Conservation (phyloP, 2,329 filamentous ascomycete genomes). For the Zasmidium citrigriseum region DNA sequence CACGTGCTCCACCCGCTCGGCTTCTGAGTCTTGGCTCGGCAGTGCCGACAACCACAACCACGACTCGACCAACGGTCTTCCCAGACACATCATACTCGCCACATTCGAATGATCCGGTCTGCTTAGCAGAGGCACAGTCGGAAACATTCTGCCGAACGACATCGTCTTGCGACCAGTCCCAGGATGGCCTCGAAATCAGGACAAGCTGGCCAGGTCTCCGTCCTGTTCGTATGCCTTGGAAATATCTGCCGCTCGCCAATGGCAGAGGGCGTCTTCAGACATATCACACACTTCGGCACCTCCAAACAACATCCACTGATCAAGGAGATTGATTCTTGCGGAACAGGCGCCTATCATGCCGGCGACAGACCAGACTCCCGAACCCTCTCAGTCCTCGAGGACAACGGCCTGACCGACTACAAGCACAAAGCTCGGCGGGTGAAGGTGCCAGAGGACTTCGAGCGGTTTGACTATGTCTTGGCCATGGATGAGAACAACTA, state of each 20-base stretch:
- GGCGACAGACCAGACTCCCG: constrained; percentile 76
- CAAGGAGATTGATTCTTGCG: constrained; percentile 77
- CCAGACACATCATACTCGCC: too few species aligned
- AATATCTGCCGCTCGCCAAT: constrained; percentile 95
- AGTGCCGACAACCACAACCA: too few species aligned
- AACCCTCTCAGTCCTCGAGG: constrained; percentile 75
- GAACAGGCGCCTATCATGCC: constrained; percentile 84
- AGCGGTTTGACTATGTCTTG: constrained; percentile 87
- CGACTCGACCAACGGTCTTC: too few species aligned
- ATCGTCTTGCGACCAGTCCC: background rate
- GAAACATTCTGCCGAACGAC: background rate
- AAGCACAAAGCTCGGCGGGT: constrained; percentile 76
- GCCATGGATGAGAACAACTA: constrained; percentile 91
- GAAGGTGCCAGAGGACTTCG: constrained; percentile 68
- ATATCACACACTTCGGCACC: constrained; percentile 62
- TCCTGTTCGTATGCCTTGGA: constrained; percentile 93
- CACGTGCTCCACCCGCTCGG: too few species aligned
- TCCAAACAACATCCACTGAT: constrained; percentile 53
- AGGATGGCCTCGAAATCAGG: constrained; percentile 17
- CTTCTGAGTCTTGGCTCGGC: too few species aligned
- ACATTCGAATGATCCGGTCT: too few species aligned
- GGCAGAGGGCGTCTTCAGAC: constrained; percentile 90
- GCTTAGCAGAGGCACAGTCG: too few species aligned
- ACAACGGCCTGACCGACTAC: constrained; percentile 71
- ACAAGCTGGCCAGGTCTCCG: constrained; percentile 54